These are phyloP conservation scores for Pseudozyma tsukubaensis DNA, from an alignment of 1,284 basidiomycete genomes.

Conservation along the genomic window DNA sequence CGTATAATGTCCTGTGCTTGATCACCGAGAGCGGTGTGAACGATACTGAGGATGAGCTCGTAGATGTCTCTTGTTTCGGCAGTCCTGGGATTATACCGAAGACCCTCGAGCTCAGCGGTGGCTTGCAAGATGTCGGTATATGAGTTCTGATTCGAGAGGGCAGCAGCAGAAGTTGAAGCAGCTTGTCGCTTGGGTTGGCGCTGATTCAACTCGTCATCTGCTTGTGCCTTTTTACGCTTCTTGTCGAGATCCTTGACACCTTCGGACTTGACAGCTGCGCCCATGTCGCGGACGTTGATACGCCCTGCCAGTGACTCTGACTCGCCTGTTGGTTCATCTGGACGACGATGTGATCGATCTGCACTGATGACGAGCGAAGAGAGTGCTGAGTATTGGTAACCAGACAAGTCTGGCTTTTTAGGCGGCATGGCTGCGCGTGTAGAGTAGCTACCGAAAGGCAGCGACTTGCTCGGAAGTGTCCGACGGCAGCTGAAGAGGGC, in stretches of 20 bases:
- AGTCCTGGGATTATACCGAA: slow-evolving; percentile 91
- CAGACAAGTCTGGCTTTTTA: slow-evolving; percentile 65
- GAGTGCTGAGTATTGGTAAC: slow-evolving; percentile 68
- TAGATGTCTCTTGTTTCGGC: slow-evolving; percentile 94
- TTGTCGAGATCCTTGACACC: slow-evolving; percentile 92
- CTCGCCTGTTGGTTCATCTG: slow-evolving; percentile 88
- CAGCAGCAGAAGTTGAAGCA: slow-evolving; percentile 74
- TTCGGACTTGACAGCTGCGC: slow-evolving; percentile 84
- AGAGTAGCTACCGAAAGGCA: background rate
- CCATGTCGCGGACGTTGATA: slow-evolving; percentile 93
- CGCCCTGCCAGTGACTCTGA: slow-evolving; percentile 91
- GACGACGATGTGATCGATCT: slow-evolving; percentile 55
- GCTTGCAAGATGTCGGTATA: slow-evolving; percentile 73
- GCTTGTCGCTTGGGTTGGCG: slow-evolving; percentile 39
- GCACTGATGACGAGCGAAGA: slow-evolving; percentile 66
- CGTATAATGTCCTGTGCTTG: slow-evolving; percentile 95
- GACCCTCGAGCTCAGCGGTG: slow-evolving; percentile 82
- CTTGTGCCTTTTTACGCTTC: slow-evolving; percentile 76
- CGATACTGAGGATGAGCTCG: slow-evolving; percentile 86
- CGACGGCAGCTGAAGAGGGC: background rate
- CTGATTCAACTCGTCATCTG: slow-evolving; percentile 50
- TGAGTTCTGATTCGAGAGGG: slow-evolving; percentile 72
- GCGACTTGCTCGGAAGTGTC: background rate
- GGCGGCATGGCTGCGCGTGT: slow-evolving; percentile 60
- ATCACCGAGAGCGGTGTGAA: slow-evolving; percentile 79